Percentiles rank a stretch among this genome's conserved stretches.
phyloP scores from a whole-genome alignment of 805 yeast species.

The Yueomyces sp. region DNA sequence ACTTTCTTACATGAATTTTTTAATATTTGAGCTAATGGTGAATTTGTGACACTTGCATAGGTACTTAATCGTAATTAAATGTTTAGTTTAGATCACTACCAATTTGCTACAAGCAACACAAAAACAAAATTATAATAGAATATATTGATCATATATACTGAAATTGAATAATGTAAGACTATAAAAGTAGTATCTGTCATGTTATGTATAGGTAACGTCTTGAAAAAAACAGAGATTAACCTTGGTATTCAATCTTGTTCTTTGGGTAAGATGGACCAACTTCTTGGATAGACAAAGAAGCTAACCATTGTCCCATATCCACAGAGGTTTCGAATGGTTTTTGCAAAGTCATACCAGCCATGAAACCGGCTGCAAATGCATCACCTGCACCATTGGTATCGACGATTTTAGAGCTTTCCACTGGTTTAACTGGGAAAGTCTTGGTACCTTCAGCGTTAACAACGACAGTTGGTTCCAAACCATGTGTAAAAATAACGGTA shows the following conservation, averaged over 20 bases:
- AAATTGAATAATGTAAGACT: no score
- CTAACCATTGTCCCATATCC: constrained; percentile 94
- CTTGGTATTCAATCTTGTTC: constrained; percentile 26
- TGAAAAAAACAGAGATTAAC: constrained; percentile 2
- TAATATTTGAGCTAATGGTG: no score
- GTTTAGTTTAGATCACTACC: no score
- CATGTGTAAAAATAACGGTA: constrained; percentile 90
- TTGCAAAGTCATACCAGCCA: constrained; percentile 75
- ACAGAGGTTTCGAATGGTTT: constrained; percentile 47
- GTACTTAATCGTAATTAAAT: no score
- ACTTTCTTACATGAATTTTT: no score
- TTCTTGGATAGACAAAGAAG: constrained; percentile 80
- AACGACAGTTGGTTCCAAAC: constrained; percentile 78
- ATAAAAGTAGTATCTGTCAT: no score
- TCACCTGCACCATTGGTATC: constrained; percentile 99
- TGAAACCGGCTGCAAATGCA: constrained; percentile 93
- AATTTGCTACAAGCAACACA: no score
- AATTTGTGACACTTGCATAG: no score
- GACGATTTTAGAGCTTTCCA: constrained; percentile 51
- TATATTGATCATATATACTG: no score
- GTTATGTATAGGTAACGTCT: no score
- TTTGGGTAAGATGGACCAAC: constrained; percentile 87
- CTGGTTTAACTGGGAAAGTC: constrained; percentile 55
- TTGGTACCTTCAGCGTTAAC: constrained; percentile 44
- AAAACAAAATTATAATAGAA: no score